Percentiles rank a stretch among this genome's conserved stretches.
Evolutionary conservation across 2,329 filamentous ascomycete species (phyloP).

Genomic region (Penicillium sp.): DNA sequence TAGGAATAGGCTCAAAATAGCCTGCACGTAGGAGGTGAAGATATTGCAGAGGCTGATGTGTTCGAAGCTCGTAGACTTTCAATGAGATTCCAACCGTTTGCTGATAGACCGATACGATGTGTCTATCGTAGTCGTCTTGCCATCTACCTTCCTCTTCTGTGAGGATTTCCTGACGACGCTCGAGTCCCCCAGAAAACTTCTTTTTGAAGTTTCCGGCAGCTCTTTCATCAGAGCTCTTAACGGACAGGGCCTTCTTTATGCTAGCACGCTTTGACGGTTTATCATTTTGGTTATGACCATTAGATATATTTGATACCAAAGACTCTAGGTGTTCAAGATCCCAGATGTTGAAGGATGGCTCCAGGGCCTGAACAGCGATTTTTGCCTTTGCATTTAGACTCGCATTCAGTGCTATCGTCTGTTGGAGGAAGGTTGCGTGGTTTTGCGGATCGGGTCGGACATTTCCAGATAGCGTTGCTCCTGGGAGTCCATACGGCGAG

Average conservation of each 20-base stretch:
- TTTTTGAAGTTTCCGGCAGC: conserved; percentile 20
- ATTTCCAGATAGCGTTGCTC: conserved; percentile 13
- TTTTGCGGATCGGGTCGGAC: conserved; percentile 19
- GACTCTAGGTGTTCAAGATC: not conserved
- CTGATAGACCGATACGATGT: conserved; percentile 45
- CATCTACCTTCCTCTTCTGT: conserved; percentile 47
- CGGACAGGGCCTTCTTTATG: conserved; percentile 41
- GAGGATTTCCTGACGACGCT: conserved; percentile 40
- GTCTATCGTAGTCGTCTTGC: conserved; percentile 41
- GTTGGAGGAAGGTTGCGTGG: not conserved
- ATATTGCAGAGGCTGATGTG: conserved; percentile 39
- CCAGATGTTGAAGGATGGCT: conserved; percentile 1
- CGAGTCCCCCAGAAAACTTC: conserved; percentile 21
- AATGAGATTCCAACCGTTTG: conserved; percentile 43
- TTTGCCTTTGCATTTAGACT: not conserved
- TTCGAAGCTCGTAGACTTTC: conserved; percentile 43
- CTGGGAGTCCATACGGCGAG: not conserved
- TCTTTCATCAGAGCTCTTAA: conserved; percentile 29
- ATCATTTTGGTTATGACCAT: conserved; percentile 1
- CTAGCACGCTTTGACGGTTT: conserved; percentile 33
- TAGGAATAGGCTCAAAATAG: conserved; percentile 53
- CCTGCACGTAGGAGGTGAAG: conserved; percentile 48
- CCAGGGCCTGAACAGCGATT: not conserved
- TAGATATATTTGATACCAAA: not conserved
- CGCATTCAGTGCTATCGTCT: not conserved